phyloP scores from a whole-genome alignment of 1,139 yeast species.

The Hyphopichia fennica region DNA sequence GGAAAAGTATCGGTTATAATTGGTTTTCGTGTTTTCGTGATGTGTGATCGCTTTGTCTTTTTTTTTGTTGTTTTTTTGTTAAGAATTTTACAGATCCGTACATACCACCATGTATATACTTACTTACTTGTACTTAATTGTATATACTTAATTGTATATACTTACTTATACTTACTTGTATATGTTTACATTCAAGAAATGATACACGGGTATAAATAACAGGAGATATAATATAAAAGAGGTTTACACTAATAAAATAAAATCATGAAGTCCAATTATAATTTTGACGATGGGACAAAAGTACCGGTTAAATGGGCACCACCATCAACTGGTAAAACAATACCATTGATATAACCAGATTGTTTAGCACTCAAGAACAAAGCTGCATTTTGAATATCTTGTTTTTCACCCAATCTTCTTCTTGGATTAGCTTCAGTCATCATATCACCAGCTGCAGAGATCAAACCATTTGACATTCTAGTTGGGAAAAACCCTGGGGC shows the following conservation, averaged over 20 bases:
- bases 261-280: too few relatives aligned
- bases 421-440: conserved; percentile 58
- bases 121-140: too few relatives aligned
- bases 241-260: too few relatives aligned
- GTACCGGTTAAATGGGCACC: conserved; percentile 45
- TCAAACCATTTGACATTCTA: conserved; percentile 70
- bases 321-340: conserved; percentile 76
- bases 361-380: conserved; percentile 61
- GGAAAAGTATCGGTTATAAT: too few relatives aligned
- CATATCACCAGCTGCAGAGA: conserved; percentile 53
- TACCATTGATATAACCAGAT: conserved; percentile 66
- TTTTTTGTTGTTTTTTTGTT: background rate
- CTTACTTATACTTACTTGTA: too few relatives aligned
- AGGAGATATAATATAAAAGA: too few relatives aligned
- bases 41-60: background rate
- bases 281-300: conserved; percentile 12
- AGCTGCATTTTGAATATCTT: conserved; percentile 61
- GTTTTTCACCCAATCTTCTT: conserved; percentile 60
- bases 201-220: too few relatives aligned
- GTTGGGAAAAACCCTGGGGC: conserved; percentile 84
- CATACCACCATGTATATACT: too few relatives aligned
- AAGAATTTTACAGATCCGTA: background rate
- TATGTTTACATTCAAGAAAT: too few relatives aligned
- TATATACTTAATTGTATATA: too few relatives aligned
- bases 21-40: background rate